These are phyloP conservation scores for Cystobasidiaceae sp. DNA, from an alignment of 1,284 basidiomycete genomes.

Conservation along the genomic window DNA sequence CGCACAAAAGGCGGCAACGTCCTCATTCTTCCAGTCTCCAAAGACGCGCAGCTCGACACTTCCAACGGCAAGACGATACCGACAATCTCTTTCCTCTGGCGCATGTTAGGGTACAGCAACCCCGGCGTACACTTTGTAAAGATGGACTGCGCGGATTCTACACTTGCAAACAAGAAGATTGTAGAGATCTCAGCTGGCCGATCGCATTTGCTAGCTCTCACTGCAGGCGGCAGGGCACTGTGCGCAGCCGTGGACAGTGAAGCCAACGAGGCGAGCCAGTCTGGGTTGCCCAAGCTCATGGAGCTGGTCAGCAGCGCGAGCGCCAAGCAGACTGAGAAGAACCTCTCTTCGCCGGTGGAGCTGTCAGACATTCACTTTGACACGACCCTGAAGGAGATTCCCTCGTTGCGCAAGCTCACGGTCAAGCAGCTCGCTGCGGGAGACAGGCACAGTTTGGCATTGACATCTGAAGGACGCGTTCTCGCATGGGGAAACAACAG, in stretches of 20 bases:
- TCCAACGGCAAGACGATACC: conserved; percentile 29
- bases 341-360: conserved; percentile 15
- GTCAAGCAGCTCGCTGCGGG: conserved; percentile 70
- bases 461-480: conserved; percentile 62
- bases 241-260: conserved; percentile 67
- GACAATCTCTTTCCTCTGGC: conserved; percentile 33
- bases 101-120: conserved; percentile 44
- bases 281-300: conserved; percentile 57
- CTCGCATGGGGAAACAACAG: conserved; percentile 85
- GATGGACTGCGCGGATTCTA: conserved; percentile 51
- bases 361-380: conserved; percentile 60
- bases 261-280: conserved; percentile 83
- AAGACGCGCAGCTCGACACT: conserved; percentile 49
- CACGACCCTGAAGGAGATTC: conserved; percentile 71
- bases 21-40: conserved; percentile 33
- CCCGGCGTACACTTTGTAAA: conserved; percentile 49
- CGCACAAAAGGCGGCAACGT: conserved; percentile 50
- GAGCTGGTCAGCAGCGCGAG: conserved; percentile 39
- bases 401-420: conserved; percentile 62
- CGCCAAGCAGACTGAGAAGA: conserved; percentile 26
- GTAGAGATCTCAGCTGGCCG: conserved; percentile 66
- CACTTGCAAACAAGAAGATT: conserved; percentile 56
- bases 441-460: conserved; percentile 66
- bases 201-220: conserved; percentile 79
- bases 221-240: conserved; percentile 73